Evolutionary conservation across 2,329 filamentous ascomycete species (phyloP).

Genomic region (Colletotrichum cordylinicola): DNA sequence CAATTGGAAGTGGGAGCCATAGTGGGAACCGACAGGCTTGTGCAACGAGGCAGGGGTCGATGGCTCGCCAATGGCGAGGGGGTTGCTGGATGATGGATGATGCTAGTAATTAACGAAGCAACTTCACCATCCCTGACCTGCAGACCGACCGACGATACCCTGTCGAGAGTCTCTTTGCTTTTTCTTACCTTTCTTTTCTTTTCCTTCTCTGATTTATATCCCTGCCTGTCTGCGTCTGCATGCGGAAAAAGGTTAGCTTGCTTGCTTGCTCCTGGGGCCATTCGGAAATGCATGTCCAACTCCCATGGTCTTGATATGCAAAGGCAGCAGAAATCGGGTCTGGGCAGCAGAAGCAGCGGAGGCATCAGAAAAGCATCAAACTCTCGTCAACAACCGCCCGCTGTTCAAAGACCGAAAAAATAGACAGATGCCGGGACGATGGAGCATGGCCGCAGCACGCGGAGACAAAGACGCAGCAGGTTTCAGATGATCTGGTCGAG

Average conservation of each 20-base stretch:
- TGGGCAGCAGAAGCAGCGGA: neutral
- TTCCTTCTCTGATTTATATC: neutral
- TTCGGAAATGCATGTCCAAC: neutral
- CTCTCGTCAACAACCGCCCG: neutral
- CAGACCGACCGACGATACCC: neutral
- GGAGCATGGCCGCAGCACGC: neutral
- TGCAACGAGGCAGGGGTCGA: conserved; percentile 14
- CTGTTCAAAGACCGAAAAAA: neutral
- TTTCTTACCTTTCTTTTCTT: neutral
- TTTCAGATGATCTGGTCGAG: conserved; percentile 11
- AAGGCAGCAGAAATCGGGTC: neutral
- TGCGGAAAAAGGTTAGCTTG: neutral
- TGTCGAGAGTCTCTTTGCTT: neutral
- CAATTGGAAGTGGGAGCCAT: conserved; percentile 11
- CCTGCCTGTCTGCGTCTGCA: neutral
- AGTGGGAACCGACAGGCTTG: conserved; percentile 23
- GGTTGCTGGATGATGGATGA: conserved; percentile 3
- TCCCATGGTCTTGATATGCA: neutral
- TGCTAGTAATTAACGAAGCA: conserved; percentile 15
- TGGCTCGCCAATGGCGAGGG: neutral
- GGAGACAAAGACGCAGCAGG: conserved; percentile 6
- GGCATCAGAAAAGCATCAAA: neutral
- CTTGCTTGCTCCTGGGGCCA: neutral
- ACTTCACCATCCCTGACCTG: neutral
- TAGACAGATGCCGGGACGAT: neutral